Percentiles rank a stretch among this genome's conserved stretches.
Evolutionary conservation across 1,284 basidiomycete species (phyloP).

Genomic region (Ustilago bromivora): DNA sequence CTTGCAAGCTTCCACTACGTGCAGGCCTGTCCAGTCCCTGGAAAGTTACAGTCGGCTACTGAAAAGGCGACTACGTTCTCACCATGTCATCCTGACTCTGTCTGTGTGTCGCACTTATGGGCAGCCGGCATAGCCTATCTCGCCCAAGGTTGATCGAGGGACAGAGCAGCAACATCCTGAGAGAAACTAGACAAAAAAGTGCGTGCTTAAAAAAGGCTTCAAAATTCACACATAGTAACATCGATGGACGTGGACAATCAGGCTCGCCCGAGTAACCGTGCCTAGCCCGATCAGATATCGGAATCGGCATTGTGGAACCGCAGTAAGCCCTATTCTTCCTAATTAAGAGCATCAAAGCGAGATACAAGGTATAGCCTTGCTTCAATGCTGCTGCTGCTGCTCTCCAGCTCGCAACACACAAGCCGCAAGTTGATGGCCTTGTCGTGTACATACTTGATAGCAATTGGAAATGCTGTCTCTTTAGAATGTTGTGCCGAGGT

Average conservation of each 20-base stretch:
- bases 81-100: too few species aligned
- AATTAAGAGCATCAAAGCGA: neutral
- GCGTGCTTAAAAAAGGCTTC: neutral
- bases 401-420: too few species aligned
- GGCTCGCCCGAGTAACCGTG: neutral
- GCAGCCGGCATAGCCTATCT: too few species aligned
- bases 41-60: too few species aligned
- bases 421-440: neutral
- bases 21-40: too few species aligned
- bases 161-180: too few species aligned
- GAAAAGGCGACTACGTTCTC: too few species aligned
- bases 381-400: neutral
- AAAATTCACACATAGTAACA: neutral
- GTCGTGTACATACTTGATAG: neutral
- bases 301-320: neutral
- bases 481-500: slow-evolving; percentile 1
- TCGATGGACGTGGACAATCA: neutral
- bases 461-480: neutral
- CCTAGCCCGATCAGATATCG: neutral
- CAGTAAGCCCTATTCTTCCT: neutral
- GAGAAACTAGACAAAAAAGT: neutral
- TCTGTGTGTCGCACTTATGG: too few species aligned
- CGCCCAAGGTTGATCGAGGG: too few species aligned
- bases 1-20: too few species aligned
- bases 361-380: neutral